Evolutionary conservation across 2,329 filamentous ascomycete species (phyloP).

Genomic region (Trichoderma sp.): DNA sequence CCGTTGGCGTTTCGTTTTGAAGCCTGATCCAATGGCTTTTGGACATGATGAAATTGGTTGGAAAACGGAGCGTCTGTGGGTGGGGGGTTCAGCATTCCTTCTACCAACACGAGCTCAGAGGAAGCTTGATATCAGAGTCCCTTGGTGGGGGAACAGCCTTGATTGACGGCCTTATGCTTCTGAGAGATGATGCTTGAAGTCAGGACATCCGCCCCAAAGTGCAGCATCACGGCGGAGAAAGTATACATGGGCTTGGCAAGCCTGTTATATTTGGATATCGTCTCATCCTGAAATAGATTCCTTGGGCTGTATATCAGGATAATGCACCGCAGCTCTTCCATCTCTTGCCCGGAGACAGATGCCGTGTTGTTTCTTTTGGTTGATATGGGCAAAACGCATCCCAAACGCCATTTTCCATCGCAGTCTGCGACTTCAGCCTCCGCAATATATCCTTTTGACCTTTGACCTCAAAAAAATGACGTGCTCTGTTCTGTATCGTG

Average conservation of each 20-base stretch:
- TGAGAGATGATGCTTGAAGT: background rate
- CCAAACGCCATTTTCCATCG: constrained; percentile 43
- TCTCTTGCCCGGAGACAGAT: constrained; percentile 24
- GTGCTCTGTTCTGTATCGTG: constrained; percentile 28
- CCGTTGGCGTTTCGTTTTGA: too few species aligned
- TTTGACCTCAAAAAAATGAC: constrained; percentile 29
- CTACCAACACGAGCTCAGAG: too few species aligned
- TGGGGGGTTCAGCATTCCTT: too few species aligned
- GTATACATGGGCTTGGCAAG: constrained; percentile 24
- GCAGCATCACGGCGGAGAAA: background rate
- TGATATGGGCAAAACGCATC: constrained; percentile 39
- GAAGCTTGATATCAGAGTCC: too few species aligned
- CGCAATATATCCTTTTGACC: constrained; percentile 31
- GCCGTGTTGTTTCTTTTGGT: constrained; percentile 31
- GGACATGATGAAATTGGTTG: too few species aligned
- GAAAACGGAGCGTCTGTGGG: too few species aligned
- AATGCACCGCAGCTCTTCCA: constrained; percentile 35
- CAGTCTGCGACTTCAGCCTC: constrained; percentile 34
- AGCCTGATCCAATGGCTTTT: too few species aligned
- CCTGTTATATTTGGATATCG: constrained; percentile 40
- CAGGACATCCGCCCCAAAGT: background rate
- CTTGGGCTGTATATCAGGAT: constrained; percentile 35
- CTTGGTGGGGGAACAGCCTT: too few species aligned
- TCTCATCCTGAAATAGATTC: constrained; percentile 25
- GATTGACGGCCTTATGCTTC: too few species aligned